These are phyloP conservation scores for Aspergillus pseudotamarii DNA, from an alignment of 2,329 filamentous ascomycete genomes.

Conservation along the genomic window DNA sequence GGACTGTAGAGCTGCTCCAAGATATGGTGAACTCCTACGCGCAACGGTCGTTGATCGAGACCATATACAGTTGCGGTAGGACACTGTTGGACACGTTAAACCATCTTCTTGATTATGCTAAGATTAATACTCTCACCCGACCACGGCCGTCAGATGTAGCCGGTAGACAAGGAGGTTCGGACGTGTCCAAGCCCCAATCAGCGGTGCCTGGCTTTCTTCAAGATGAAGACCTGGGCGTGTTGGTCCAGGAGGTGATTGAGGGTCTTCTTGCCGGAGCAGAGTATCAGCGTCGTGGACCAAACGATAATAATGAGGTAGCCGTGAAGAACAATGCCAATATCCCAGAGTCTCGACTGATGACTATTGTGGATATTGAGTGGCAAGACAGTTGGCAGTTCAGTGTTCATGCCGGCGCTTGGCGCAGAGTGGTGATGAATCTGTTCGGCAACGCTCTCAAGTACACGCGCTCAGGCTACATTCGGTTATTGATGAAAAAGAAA, in stretches of 20 bases:
- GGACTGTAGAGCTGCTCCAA: constrained; percentile 27
- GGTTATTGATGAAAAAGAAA: constrained; percentile 21
- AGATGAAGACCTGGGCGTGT: constrained; percentile 1
- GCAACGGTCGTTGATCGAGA: constrained; percentile 28
- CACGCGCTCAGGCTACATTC: constrained; percentile 12
- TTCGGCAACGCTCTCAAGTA: constrained; percentile 17
- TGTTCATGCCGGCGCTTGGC: constrained; percentile 12
- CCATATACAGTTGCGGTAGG: constrained; percentile 41
- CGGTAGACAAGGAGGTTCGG: neutral
- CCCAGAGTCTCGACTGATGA: neutral
- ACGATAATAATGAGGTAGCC: neutral
- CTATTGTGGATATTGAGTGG: constrained; percentile 10
- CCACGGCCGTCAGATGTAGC: neutral
- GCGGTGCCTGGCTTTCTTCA: neutral
- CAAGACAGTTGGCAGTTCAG: constrained; percentile 10
- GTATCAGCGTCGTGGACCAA: constrained; percentile 4
- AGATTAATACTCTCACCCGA: constrained; percentile 22
- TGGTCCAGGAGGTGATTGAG: constrained; percentile 6
- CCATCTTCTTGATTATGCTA: constrained; percentile 32
- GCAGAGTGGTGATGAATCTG: constrained; percentile 15
- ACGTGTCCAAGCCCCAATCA: neutral
- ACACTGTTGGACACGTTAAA: constrained; percentile 45
- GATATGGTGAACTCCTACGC: constrained; percentile 24
- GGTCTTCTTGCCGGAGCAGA: constrained; percentile 8
- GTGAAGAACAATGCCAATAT: neutral